A percentile compares a stretch with the other conserved stretches of the same genome.
These are phyloP conservation scores for Dendrocalamus sinicus DNA, from an alignment of 176 grass and related monocot species.

Conservation along the genomic window DNA sequence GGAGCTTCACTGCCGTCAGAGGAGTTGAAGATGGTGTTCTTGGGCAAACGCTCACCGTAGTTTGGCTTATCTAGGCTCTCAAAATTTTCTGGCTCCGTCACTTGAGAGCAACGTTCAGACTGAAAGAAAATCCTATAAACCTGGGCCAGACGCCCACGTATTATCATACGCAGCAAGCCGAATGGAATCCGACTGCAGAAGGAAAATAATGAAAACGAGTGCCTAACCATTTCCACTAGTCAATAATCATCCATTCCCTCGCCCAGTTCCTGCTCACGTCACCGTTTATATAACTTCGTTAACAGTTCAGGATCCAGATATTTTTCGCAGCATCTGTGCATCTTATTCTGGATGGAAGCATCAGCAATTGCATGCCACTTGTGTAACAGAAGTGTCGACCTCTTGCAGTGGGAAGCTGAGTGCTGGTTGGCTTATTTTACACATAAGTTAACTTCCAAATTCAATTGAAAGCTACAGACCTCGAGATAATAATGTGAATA, in stretches of 20 bases:
- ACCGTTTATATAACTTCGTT: background rate
- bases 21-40: too few relatives aligned
- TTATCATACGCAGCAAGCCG: background rate
- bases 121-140: background rate
- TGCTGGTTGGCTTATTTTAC: too few relatives aligned
- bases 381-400: too few relatives aligned
- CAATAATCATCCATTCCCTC: background rate
- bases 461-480: too few relatives aligned
- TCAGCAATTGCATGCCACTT: background rate
- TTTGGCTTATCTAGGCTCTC: too few relatives aligned
- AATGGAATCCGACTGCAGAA: background rate
- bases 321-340: constrained; percentile 2
- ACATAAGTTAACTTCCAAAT: too few relatives aligned
- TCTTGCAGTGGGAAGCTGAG: background rate
- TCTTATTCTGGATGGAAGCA: constrained; percentile 7
- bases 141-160: background rate
- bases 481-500: too few relatives aligned
- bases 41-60: too few relatives aligned
- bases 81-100: too few relatives aligned
- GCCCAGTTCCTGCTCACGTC: background rate
- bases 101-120: background rate
- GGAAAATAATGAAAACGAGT: constrained; percentile 10
- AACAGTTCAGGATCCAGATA: background rate
- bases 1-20: too few relatives aligned
- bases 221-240: background rate